A percentile compares a stretch with the other conserved stretches of the same genome.
phyloP scores from a whole-genome alignment of 2,329 filamentous ascomycete species.

The Annulohypoxylon truncatum region DNA sequence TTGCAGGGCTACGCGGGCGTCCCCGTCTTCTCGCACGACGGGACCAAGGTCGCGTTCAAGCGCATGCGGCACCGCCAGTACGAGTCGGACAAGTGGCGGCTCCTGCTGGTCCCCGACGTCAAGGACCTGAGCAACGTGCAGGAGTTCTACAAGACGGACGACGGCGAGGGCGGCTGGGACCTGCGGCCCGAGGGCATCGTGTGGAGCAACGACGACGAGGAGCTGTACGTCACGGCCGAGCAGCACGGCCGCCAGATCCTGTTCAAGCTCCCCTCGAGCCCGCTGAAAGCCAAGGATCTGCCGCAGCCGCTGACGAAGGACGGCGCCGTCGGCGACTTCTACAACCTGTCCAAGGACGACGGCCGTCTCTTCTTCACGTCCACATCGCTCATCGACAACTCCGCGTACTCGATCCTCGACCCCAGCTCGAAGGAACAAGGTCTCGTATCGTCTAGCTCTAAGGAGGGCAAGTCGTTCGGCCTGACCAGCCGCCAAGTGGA shows the following conservation, averaged over 20 bases:
- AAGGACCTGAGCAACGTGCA: constrained; percentile 66
- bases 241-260: constrained; percentile 71
- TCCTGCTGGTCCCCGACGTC: constrained; percentile 73
- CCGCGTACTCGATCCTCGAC: constrained; percentile 72
- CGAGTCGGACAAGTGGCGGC: constrained; percentile 80
- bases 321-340: constrained; percentile 66
- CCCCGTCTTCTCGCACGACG: constrained; percentile 80
- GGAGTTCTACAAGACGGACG: constrained; percentile 70
- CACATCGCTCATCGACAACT: constrained; percentile 79
- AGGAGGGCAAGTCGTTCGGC: constrained; percentile 74
- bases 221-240: constrained; percentile 80
- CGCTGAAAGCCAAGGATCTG: constrained; percentile 59
- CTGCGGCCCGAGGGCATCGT: constrained; percentile 65
- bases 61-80: constrained; percentile 83
- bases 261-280: constrained; percentile 70
- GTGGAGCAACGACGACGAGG: constrained; percentile 69
- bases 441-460: constrained; percentile 72
- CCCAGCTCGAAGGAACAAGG: constrained; percentile 52
- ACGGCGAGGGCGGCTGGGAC: constrained; percentile 74
- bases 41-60: constrained; percentile 77
- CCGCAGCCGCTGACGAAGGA: constrained; percentile 63
- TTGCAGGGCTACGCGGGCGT: constrained; percentile 72
- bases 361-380: constrained; percentile 71
- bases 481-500: constrained; percentile 71
- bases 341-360: constrained; percentile 60